These are phyloP conservation scores for Rossbeevera mucosa DNA, from an alignment of 768 basidiomycete species.

Conservation along the genomic window DNA sequence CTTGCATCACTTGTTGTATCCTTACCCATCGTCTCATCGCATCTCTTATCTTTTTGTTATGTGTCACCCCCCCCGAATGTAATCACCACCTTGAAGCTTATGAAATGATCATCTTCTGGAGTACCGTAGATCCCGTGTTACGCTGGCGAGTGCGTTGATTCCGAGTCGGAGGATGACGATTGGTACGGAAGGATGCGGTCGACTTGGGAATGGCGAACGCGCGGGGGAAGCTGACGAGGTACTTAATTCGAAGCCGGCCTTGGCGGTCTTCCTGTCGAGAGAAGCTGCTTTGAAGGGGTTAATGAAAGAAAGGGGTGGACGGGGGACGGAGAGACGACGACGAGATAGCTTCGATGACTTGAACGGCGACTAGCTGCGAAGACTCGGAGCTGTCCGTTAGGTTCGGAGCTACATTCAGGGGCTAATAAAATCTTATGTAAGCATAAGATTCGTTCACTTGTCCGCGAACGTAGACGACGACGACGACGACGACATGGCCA, in stretches of 20 bases:
- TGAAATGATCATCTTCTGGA: constrained; percentile 17
- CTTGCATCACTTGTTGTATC: constrained; percentile 28
- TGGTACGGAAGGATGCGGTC: constrained; percentile 61
- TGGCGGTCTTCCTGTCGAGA: constrained; percentile 45
- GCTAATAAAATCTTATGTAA: too few species aligned
- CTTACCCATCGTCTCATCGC: constrained; percentile 22
- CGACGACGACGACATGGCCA: constrained; percentile 26
- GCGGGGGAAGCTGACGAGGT: constrained; percentile 49
- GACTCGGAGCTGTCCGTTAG: too few species aligned
- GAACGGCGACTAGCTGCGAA: too few species aligned
- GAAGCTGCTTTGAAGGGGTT: constrained; percentile 36
- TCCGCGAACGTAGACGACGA: neutral
- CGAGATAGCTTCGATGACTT: too few species aligned
- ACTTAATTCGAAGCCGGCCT: constrained; percentile 50
- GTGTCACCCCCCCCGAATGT: constrained; percentile 12
- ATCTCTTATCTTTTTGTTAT: constrained; percentile 22
- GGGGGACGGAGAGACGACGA: neutral
- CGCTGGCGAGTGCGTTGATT: constrained; percentile 60
- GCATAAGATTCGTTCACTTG: too few species aligned
- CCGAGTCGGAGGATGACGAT: constrained; percentile 59
- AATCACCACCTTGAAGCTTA: constrained; percentile 14
- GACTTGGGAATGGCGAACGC: too few species aligned
- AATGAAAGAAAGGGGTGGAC: constrained; percentile 2
- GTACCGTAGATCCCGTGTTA: constrained; percentile 28
- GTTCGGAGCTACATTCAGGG: too few species aligned